phyloP scores from a whole-genome alignment of 805 yeast species.

The Candida bentonensis region DNA sequence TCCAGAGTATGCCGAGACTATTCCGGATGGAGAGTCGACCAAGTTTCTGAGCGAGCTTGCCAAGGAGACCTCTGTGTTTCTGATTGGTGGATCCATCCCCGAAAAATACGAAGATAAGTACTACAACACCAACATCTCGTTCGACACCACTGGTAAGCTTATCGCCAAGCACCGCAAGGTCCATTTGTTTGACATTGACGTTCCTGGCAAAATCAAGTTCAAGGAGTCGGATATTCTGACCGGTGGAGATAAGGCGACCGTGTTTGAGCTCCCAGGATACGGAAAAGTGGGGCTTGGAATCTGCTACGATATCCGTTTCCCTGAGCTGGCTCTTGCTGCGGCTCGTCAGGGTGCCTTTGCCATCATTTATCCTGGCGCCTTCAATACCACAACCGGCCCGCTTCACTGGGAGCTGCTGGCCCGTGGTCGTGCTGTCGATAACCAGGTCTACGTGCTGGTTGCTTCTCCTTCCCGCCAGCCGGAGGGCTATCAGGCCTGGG shows the following conservation, averaged over 20 bases:
- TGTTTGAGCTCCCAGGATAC: slow-evolving; percentile 46
- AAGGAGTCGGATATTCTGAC: slow-evolving; percentile 64
- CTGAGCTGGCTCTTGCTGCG: slow-evolving; percentile 57
- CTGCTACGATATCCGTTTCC: slow-evolving; percentile 83
- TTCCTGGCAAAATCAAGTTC: slow-evolving; percentile 82
- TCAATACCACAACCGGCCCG: slow-evolving; percentile 80
- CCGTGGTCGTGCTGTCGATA: slow-evolving; percentile 72
- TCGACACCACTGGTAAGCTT: slow-evolving; percentile 55
- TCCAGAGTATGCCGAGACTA: slow-evolving; percentile 74
- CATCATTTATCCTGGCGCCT: slow-evolving; percentile 79
- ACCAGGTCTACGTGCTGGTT: slow-evolving; percentile 76
- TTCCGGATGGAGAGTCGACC: slow-evolving; percentile 59
- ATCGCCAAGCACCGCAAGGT: slow-evolving; percentile 84
- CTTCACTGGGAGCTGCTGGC: slow-evolving; percentile 83
- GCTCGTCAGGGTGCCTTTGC: slow-evolving; percentile 62
- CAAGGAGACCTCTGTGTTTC: slow-evolving; percentile 40
- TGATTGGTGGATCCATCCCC: slow-evolving; percentile 90
- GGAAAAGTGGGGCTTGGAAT: slow-evolving; percentile 73
- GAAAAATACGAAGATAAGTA: slow-evolving; percentile 48
- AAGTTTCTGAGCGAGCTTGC: slow-evolving; percentile 52
- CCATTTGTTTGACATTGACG: slow-evolving; percentile 84
- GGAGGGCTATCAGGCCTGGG: slow-evolving; percentile 56
- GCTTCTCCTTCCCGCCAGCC: slow-evolving; percentile 77
- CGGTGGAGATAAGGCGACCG: slow-evolving; percentile 74
- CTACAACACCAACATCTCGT: slow-evolving; percentile 65